Evolutionary conservation across 257 asterid species (phyloP).

Genomic region (Ballota nigra): DNA sequence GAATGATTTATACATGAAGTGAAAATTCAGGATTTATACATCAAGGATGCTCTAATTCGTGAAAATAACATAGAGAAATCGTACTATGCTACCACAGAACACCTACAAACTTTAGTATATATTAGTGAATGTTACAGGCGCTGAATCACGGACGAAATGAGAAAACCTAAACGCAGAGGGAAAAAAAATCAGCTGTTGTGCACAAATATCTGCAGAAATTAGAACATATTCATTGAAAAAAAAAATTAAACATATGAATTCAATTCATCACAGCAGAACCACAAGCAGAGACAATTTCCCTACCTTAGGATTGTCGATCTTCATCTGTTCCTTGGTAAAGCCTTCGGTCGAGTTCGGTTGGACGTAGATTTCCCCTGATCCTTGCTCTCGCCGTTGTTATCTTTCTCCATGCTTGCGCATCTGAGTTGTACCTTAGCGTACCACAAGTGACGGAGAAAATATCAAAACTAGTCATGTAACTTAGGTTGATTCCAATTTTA

Average conservation of each 20-base stretch:
- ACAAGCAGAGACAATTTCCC: not conserved
- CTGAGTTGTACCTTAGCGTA: not conserved
- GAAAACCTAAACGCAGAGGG: not conserved
- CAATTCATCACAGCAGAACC: not conserved
- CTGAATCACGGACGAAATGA: not conserved
- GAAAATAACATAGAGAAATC: not conserved
- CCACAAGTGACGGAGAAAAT: too few relatives aligned
- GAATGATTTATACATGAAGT: not conserved
- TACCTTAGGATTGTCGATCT: conserved; percentile 61
- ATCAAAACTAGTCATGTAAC: too few relatives aligned
- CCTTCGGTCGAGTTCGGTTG: too few relatives aligned
- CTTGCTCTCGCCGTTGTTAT: conserved; percentile 26
- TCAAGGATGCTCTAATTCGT: not conserved
- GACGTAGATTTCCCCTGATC: conserved; percentile 58
- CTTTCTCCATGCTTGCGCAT: conserved; percentile 25
- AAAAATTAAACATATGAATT: not conserved
- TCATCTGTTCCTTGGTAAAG: conserved; percentile 51
- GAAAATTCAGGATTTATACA: not conserved
- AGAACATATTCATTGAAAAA: not conserved
- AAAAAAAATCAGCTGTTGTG: not conserved
- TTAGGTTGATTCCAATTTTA: too few relatives aligned
- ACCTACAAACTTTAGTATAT: not conserved
- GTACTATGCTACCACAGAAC: not conserved
- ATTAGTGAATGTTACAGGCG: not conserved
- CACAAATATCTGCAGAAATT: not conserved